Base-by-base conservation (phyloP, 1,284 basidiomycete species). In the Fomes fomentarius region DNA sequence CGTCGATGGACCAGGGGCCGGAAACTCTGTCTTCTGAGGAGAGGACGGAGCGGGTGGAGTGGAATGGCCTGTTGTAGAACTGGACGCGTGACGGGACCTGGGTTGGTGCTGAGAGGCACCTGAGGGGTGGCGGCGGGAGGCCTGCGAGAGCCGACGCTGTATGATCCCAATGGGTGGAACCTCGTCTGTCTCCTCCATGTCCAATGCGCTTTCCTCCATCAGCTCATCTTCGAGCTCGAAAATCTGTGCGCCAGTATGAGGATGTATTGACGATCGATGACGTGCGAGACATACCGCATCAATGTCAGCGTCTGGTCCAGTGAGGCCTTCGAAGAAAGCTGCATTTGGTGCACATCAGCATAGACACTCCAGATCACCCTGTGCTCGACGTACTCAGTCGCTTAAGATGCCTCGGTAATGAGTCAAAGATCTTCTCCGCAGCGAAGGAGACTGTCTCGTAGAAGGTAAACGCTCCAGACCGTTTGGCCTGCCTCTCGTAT, bases 211-310 rank as follows among this genome's bases (percentile, higher is more conserved):
- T 22, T 67, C 63, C 24, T 82, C 83, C 30, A 40, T 25, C 21
- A 84, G 76, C 58, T 89, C 87, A 25, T 88, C 83, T 63, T 91
- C 89, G 10, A 94, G 80, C 61, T 94, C 91, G 66, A 96, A 96
- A 11, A 96, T 86, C 79, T 91, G 62, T 14, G 63, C 34, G 37
- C 12, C n/a, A 25, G 28, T 43, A 6, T 61, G 40, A 62, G 17
- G 17, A 11, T 31, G 3, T 10, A 22, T 39, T 22, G 48, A 15
- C 4, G 24, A 35, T 17, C 31, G 50, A 35, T 31, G 22, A 34
- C 7, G 14, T 2, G 8, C 53, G n/a, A 38, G 47, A 72, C 83
- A 17, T 63, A 90, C 88, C 9, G 82, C 79, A 60, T 86, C 86
- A 55, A 94, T 92, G 65, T 94, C 91, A 11, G 82, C 78, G 50